Evolutionary conservation across 23 red algal genomes (phyloP), one percentile per base, ranked within the genome.

Genomic region (Gracilaria gracilis): DNA sequence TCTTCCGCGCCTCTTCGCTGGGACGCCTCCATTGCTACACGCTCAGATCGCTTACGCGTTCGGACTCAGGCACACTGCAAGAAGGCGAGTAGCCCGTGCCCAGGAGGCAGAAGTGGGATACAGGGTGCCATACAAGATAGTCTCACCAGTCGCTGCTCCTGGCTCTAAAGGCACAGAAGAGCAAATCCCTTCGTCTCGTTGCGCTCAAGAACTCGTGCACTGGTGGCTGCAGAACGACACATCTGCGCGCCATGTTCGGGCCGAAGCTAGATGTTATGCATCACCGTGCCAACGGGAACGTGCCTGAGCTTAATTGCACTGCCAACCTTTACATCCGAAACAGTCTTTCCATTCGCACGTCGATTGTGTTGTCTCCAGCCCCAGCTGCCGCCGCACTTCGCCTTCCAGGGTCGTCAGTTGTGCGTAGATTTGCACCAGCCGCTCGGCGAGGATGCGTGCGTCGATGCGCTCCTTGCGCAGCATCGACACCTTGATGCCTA

Each of bases 121-220:
- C n/a, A n/a, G n/a, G n/a, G n/a, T n/a, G n/a, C 97, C 97, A 99
- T 99, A 34, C 94, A 96, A 34, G 96, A 79, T 15, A 94, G 81
- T 36, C 80, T 70, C 23, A 99, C 87, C 34, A 96, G 88, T 61
- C 97, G 67, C 46, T 94, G 81, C 77, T 99, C 97, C 61, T 94
- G 94, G 75, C 94, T 96, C 54, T 92, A 87, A 23, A 99, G 57
- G 9, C 95, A 20, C 15, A 99, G 70, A 24, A 99, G 54, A 1
- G 95, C 93, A 21, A 96, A 75, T 15, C 90, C 88, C 12, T 84
- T 78, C 17, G 38, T 20, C 57, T 87, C 84, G 67, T 96, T 79
- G 15, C 88, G 84, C 83, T 95, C 93, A 32, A 99, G 44, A 11
- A 99, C 80, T 54, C 82, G 89, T 15, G 97, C 97, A 69, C 86